These are phyloP conservation scores for Lachnellula subtilissima DNA, from an alignment of 2,329 filamentous ascomycete genomes.

Conservation along the genomic window DNA sequence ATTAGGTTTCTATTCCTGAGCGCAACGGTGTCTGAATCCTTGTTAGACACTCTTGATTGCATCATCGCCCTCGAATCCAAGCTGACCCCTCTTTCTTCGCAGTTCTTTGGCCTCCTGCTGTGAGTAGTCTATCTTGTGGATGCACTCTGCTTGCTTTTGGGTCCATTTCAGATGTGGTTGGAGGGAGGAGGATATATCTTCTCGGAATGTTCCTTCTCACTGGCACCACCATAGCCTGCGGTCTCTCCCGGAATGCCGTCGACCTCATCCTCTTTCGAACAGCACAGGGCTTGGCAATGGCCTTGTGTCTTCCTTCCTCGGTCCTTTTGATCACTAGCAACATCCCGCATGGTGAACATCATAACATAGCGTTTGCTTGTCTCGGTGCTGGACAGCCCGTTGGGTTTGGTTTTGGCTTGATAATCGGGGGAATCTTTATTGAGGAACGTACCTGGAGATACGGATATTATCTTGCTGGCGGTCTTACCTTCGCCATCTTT, in stretches of 20 bases:
- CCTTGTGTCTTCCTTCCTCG: constrained; percentile 44
- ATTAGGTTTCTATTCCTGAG: too few species aligned
- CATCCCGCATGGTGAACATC: constrained; percentile 40
- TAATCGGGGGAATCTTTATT: constrained; percentile 45
- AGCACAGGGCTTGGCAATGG: constrained; percentile 41
- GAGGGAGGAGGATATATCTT: constrained; percentile 41
- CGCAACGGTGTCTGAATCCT: too few species aligned
- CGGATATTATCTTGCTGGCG: constrained; percentile 45
- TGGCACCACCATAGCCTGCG: constrained; percentile 41
- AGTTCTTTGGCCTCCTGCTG: constrained; percentile 29
- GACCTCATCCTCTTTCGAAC: constrained; percentile 45
- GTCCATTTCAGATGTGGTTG: constrained; percentile 46
- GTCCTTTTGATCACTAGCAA: constrained; percentile 45
- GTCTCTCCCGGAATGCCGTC: constrained; percentile 34
- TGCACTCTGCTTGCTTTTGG: constrained; percentile 45
- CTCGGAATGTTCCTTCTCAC: constrained; percentile 40
- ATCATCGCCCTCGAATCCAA: too few species aligned
- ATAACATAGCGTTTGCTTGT: constrained; percentile 48
- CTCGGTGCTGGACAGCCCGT: constrained; percentile 47
- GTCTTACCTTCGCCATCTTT: constrained; percentile 28
- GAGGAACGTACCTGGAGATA: constrained; percentile 47
- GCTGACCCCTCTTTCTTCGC: too few species aligned
- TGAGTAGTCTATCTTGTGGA: constrained; percentile 37
- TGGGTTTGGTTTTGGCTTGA: constrained; percentile 47
- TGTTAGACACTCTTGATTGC: too few species aligned